These are phyloP conservation scores for Clavispora carvajalis DNA, from an alignment of 805 yeast species.

Conservation along the genomic window DNA sequence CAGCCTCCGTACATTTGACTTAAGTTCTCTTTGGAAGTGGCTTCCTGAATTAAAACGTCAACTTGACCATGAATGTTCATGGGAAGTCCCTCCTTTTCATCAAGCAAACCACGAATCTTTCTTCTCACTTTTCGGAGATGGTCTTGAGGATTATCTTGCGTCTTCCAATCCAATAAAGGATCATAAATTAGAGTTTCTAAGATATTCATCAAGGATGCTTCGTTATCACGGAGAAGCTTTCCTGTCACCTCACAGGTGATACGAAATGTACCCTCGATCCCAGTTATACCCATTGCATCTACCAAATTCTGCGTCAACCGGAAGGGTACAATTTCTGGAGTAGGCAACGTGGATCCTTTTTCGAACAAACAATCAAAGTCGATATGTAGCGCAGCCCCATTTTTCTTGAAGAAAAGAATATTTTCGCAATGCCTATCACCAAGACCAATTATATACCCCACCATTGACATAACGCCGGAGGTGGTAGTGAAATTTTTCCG, in stretches of 20 bases:
- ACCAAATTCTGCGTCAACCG: conserved; percentile 82
- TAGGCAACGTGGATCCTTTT: conserved; percentile 63
- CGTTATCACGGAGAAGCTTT: conserved; percentile 65
- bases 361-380: conserved; percentile 97
- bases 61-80: conserved; percentile 92
- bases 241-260: conserved; percentile 82
- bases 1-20: conserved; percentile 93
- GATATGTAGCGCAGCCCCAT: conserved; percentile 84
- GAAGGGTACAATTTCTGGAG: conserved; percentile 94
- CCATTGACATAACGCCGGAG: conserved; percentile 94
- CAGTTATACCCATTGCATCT: conserved; percentile 84
- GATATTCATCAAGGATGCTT: conserved; percentile 80
- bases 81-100: conserved; percentile 74
- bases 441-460: conserved; percentile 87
- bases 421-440: conserved; percentile 98
- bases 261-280: conserved; percentile 86
- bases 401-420: conserved; percentile 61
- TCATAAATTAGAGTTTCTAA: conserved; percentile 91
- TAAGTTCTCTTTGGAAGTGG: conserved; percentile 64
- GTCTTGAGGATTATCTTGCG: conserved; percentile 49
- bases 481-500: conserved; percentile 72
- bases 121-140: conserved; percentile 70
- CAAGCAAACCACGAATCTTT: conserved; percentile 78
- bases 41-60: conserved; percentile 79
- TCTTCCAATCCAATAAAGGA: conserved; percentile 78